Evolutionary conservation across 805 yeast species (phyloP).

Genomic region (Wickerhamomyces chambardii): DNA sequence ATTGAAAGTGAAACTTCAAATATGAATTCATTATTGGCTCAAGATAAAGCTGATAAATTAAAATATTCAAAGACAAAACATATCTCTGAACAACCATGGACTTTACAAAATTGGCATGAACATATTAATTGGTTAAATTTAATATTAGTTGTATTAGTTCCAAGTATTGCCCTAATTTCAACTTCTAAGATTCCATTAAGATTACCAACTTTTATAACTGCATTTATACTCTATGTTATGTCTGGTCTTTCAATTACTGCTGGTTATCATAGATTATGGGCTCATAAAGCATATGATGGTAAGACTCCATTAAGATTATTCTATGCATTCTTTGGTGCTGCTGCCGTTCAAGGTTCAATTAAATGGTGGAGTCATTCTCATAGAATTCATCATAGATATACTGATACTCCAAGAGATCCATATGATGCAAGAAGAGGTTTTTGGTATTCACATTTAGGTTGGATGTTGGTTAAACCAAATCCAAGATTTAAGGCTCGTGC

Average conservation of each 20-base stretch:
- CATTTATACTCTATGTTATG: constrained; percentile 41
- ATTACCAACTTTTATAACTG: constrained; percentile 30
- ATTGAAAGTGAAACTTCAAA: constrained; percentile 16
- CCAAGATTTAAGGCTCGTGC: constrained; percentile 79
- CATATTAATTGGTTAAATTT: constrained; percentile 77
- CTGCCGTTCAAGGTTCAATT: constrained; percentile 77
- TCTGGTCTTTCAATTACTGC: constrained; percentile 77
- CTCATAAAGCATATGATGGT: constrained; percentile 68
- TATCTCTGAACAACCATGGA: constrained; percentile 77
- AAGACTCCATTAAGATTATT: constrained; percentile 50
- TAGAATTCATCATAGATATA: constrained; percentile 80
- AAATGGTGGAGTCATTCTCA: constrained; percentile 89
- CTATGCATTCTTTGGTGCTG: constrained; percentile 74
- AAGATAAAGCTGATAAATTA: constrained; percentile 30
- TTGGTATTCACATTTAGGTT: constrained; percentile 80
- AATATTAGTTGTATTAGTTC: constrained; percentile 53
- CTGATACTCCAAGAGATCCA: constrained; percentile 78
- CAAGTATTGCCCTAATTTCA: constrained; percentile 39
- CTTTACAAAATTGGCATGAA: constrained; percentile 57
- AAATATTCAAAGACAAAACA: constrained; percentile 36
- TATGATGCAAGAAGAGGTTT: constrained; percentile 80
- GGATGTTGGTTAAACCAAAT: constrained; percentile 78
- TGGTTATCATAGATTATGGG: constrained; percentile 75
- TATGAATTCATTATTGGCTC: constrained; percentile 34
- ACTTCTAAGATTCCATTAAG: constrained; percentile 40